Base-by-base conservation (phyloP, 2,329 filamentous ascomycete genomes). In the Dactylella cylindrospora region DNA sequence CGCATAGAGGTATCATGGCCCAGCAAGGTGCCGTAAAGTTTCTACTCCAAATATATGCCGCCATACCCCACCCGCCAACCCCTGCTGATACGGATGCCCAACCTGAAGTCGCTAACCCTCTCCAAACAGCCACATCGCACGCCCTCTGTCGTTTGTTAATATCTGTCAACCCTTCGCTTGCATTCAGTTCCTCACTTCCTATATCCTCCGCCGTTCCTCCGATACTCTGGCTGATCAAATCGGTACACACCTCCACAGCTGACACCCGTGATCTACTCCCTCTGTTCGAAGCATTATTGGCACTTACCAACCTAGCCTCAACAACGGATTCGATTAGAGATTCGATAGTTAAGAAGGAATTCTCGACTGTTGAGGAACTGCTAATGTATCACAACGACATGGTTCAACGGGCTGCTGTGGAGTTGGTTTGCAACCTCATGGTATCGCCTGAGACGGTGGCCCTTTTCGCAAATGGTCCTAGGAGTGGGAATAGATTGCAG, bases 21-120 rank as follows among this genome's bases (percentile, higher is more conserved):
- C 93, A 97, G 70, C 90, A 97, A 77, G 93, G 93, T n/a, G 89
- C 88, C 1, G 81, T 96, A 13, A 93, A 86, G 68, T 80, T 96
- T 1, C 79, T 97, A 17, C 79, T 97, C 20, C 80, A 84, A 10
- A 80, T 84, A 50, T 84, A 83, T 79, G 19, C 64, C 3, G 59
- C 66, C 5, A 26, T 51, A 5, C 44, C 65, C 12, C 19, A 54
- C 5, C 22, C 50, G 23, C 47, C 55, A n/a, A 52, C 64, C 3
- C 68, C 68, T 59, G 72, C 67, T 17, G 62, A 70, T 1, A 66
- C 67, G 22, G 43, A 72, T 71, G 25, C 73, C 72, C 40, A 74
- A 66, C 8, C 68, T 64, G 12, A 50, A 65, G 9, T 67, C 69
- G 35, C 44, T 65, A 66, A 76, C 46, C 72, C 74, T 2, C 71